A percentile compares a stretch with the other conserved stretches of the same genome.
Evolutionary conservation across 2,329 filamentous ascomycete species (phyloP).

Genomic region (Alternaria longipes): DNA sequence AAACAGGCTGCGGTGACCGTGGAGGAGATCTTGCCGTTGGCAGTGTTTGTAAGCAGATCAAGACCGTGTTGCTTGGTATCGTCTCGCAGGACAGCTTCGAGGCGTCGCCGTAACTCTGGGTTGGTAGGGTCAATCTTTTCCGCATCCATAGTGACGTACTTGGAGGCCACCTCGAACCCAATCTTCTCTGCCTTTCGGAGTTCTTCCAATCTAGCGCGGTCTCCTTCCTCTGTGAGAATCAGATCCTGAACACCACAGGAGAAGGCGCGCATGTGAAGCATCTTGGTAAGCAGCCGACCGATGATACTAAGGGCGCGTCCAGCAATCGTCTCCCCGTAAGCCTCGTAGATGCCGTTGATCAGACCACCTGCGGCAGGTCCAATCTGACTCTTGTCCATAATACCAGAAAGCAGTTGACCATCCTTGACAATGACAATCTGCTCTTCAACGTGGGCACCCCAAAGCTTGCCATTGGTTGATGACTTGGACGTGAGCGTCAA

Average conservation of each 20-base stretch:
- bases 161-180: conserved; percentile 81
- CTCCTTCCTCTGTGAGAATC: conserved; percentile 81
- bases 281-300: conserved; percentile 86
- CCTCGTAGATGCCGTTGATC: conserved; percentile 90
- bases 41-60: conserved; percentile 84
- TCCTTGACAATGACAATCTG: conserved; percentile 82
- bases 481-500: conserved; percentile 83
- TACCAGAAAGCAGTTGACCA: conserved; percentile 87
- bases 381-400: conserved; percentile 95
- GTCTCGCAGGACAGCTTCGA: conserved; percentile 91
- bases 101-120: conserved; percentile 75
- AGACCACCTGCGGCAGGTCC: conserved; percentile 87
- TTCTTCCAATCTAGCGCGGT: conserved; percentile 73
- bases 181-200: conserved; percentile 73
- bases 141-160: conserved; percentile 85
- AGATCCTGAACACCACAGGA: conserved; percentile 98
- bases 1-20: conserved; percentile 81
- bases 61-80: conserved; percentile 89
- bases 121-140: conserved; percentile 69
- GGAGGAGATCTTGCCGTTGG: conserved; percentile 75
- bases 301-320: conserved; percentile 89
- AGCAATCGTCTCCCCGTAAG: conserved; percentile 86
- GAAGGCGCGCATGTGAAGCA: conserved; percentile 92
- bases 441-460: conserved; percentile 80
- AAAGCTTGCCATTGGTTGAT: conserved; percentile 79